These are phyloP conservation scores for Coriolopsis trogii DNA, from an alignment of 1,284 basidiomycete species.

Conservation along the genomic window DNA sequence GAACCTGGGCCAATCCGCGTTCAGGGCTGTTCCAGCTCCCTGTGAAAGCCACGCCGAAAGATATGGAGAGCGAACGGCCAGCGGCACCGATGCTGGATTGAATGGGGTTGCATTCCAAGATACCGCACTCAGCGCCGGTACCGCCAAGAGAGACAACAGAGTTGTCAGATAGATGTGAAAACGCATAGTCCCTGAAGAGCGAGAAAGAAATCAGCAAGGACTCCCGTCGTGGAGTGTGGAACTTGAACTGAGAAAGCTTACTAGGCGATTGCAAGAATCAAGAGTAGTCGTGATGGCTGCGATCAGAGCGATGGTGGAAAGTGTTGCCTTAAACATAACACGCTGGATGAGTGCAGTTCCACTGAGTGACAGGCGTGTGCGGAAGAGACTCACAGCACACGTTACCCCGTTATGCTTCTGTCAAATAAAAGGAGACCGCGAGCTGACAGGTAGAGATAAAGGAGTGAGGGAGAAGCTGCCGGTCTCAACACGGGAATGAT, in stretches of 20 bases:
- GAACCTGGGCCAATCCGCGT: slow-evolving; percentile 65
- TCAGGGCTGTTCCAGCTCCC: slow-evolving; percentile 52
- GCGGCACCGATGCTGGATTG: slow-evolving; percentile 58
- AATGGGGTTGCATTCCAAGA: slow-evolving; percentile 62
- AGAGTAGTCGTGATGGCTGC: no score
- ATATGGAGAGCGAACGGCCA: slow-evolving; percentile 69
- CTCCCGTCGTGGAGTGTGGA: no score
- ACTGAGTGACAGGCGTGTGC: no score
- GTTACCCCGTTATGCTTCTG: no score
- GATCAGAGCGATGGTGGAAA: no score
- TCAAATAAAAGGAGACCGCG: not conserved
- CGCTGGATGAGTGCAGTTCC: no score
- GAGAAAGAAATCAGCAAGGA: not conserved
- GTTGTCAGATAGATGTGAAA: not conserved
- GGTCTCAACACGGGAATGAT: no score
- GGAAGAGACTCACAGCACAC: no score
- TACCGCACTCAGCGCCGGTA: slow-evolving; percentile 23
- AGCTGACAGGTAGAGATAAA: not conserved
- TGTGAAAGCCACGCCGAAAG: slow-evolving; percentile 67
- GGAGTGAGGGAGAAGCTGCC: not conserved
- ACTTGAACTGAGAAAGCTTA: no score
- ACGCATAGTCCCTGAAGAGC: not conserved
- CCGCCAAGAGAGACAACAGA: not conserved
- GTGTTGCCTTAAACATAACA: no score
- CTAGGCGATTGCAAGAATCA: no score